These are phyloP conservation scores for Ophiocordyceps sinensis DNA, from an alignment of 2,329 filamentous ascomycete species.

Conservation along the genomic window DNA sequence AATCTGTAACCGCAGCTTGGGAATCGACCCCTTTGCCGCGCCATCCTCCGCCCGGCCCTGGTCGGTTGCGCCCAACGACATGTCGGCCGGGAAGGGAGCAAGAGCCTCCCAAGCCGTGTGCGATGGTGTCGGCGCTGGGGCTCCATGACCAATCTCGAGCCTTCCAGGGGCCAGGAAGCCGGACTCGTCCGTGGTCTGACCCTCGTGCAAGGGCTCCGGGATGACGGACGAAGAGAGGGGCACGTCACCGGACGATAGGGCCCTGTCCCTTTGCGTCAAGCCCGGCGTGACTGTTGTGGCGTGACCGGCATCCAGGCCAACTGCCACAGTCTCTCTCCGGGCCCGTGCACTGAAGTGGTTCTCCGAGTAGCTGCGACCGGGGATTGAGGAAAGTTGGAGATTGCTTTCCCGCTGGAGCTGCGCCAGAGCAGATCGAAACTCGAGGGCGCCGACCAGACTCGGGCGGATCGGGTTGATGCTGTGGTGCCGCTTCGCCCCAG, in stretches of 20 bases:
- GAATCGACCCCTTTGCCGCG: conserved; percentile 2
- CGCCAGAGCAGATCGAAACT: conserved; percentile 84
- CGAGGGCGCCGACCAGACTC: conserved; percentile 81
- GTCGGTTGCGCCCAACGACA: conserved; percentile 2
- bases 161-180: conserved; percentile 1
- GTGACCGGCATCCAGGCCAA: conserved; percentile 8
- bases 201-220: conserved; percentile 8
- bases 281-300: conserved; percentile 1
- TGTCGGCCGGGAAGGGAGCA: conserved; percentile 23
- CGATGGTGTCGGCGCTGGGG: conserved; percentile 15
- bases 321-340: conserved; percentile 14
- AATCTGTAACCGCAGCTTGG: conserved; percentile 29
- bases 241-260: conserved; percentile 31
- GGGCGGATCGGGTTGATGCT: conserved; percentile 70
- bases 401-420: conserved; percentile 73
- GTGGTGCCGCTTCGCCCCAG: conserved; percentile 48
- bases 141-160: conserved; percentile 10
- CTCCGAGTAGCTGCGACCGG: conserved; percentile 40
- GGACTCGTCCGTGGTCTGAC: too few species aligned
- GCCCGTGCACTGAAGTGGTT: conserved; percentile 11
- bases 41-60: not conserved
- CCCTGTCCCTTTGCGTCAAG: conserved; percentile 16
- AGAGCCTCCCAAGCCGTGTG: conserved; percentile 25
- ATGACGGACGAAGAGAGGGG: conserved; percentile 6
- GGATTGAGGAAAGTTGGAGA: conserved; percentile 54